Evolutionary conservation across 1,139 yeast genomes (phyloP).

Genomic region (Geotrichum cucujoidarum): DNA sequence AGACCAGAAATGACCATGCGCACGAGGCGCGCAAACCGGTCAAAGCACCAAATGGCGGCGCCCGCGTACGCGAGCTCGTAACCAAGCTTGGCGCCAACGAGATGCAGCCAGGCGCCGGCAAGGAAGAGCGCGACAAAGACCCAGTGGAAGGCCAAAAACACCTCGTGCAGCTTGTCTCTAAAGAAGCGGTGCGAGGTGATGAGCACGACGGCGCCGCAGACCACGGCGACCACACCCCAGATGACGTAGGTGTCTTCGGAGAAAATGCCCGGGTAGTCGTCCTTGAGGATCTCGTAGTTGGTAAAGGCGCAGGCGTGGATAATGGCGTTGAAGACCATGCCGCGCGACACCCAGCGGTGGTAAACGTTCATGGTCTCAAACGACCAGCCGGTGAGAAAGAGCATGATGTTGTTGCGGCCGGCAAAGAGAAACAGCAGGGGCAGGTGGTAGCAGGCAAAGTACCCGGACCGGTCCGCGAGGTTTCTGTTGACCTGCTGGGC

Average conservation of each 20-base stretch:
- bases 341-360: slow-evolving; percentile 59
- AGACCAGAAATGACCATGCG: slow-evolving; percentile 41
- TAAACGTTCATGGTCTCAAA: slow-evolving; percentile 54
- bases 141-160: slow-evolving; percentile 57
- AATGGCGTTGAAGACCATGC: slow-evolving; percentile 43
- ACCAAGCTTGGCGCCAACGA: slow-evolving; percentile 33
- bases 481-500: slow-evolving; percentile 24
- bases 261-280: slow-evolving; percentile 1
- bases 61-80: slow-evolving; percentile 42
- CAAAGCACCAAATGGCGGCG: slow-evolving; percentile 40
- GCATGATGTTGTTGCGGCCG: slow-evolving; percentile 57
- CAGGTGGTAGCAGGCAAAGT: slow-evolving; percentile 49
- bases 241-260: background rate
- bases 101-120: slow-evolving; percentile 44
- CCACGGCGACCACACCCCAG: slow-evolving; percentile 49
- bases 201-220: slow-evolving; percentile 41
- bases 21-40: slow-evolving; percentile 36
- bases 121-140: slow-evolving; percentile 40
- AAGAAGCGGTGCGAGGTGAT: slow-evolving; percentile 47
- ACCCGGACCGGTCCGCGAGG: slow-evolving; percentile 54
- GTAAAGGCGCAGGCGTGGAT: slow-evolving; percentile 29
- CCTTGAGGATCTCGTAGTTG: slow-evolving; percentile 3
- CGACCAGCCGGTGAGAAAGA: slow-evolving; percentile 56
- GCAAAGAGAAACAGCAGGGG: slow-evolving; percentile 57
- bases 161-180: slow-evolving; percentile 58